Conservation (phyloP, 805 yeast genomes). For the Yarrowia sp. region DNA sequence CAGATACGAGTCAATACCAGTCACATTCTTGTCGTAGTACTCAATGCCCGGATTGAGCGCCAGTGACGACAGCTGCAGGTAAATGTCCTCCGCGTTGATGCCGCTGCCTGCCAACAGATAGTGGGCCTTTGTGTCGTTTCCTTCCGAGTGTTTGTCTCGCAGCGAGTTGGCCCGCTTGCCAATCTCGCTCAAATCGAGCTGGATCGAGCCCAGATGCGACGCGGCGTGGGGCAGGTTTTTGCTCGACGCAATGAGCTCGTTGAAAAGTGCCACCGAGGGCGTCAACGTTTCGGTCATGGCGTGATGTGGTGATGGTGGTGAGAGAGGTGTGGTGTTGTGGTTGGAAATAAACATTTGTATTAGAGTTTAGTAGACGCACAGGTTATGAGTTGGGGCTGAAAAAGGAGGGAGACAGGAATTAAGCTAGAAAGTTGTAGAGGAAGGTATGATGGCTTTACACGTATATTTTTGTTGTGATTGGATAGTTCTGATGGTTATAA, state of each 20-base stretch:
- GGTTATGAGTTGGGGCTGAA: neutral
- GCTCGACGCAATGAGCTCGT: slow-evolving; percentile 75
- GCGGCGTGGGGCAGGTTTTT: slow-evolving; percentile 63
- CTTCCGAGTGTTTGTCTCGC: slow-evolving; percentile 50
- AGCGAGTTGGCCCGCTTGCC: slow-evolving; percentile 60
- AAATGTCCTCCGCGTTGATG: slow-evolving; percentile 78
- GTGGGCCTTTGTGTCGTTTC: slow-evolving; percentile 51
- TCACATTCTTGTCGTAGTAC: slow-evolving; percentile 24
- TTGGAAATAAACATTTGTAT: neutral
- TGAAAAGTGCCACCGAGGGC: slow-evolving; percentile 44
- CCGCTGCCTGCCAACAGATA: slow-evolving; percentile 89
- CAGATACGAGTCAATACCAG: slow-evolving; percentile 50
- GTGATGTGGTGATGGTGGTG: neutral
- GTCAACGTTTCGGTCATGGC: slow-evolving; percentile 23
- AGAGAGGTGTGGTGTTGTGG: neutral
- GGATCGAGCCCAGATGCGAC: slow-evolving; percentile 74
- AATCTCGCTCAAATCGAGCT: slow-evolving; percentile 75
- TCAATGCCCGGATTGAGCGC: slow-evolving; percentile 34
- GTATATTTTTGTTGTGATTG: no score
- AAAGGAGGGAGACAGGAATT: no score
- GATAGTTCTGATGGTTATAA: no score
- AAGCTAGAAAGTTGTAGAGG: no score
- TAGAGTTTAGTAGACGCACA: neutral
- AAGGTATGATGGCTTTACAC: no score
- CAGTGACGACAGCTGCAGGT: slow-evolving; percentile 47